Evolutionary conservation across 306 rosid genomes (phyloP).

Genomic region (Cicer arietinum): DNA sequence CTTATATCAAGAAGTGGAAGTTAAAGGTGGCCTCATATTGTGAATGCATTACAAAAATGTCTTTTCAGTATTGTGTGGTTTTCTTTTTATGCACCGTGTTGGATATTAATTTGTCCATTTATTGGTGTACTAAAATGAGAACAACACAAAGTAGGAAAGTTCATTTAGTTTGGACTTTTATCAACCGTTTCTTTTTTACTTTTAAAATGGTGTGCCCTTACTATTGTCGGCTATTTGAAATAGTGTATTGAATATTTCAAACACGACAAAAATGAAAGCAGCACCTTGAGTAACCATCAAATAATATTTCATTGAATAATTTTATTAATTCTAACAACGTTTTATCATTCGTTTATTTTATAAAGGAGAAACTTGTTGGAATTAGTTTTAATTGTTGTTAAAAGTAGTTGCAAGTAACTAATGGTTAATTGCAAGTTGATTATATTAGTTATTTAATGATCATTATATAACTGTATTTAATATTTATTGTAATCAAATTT

Average conservation of each 20-base stretch:
- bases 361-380: too few species aligned
- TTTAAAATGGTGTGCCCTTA: constrained; percentile 26
- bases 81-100: constrained; percentile 42
- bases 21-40: constrained; percentile 27
- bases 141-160: constrained; percentile 35
- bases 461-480: too few species aligned
- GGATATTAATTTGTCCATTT: not conserved
- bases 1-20: not conserved
- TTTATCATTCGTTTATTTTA: too few species aligned
- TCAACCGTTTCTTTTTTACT: constrained; percentile 34
- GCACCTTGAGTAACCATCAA: constrained; percentile 1
- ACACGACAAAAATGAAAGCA: constrained; percentile 1
- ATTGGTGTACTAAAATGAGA: constrained; percentile 16
- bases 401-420: too few species aligned
- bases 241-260: constrained; percentile 17
- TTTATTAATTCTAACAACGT: too few species aligned
- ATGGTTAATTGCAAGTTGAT: too few species aligned
- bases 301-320: too few species aligned
- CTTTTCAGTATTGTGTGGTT: constrained; percentile 10
- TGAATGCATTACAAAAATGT: not conserved
- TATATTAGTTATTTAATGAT: too few species aligned
- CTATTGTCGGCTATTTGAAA: constrained; percentile 45
- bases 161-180: constrained; percentile 20
- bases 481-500: too few species aligned
- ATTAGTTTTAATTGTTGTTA: too few species aligned